Base-by-base conservation (phyloP, 2,329 filamentous ascomycete species). In the Talaromyces sp. region DNA sequence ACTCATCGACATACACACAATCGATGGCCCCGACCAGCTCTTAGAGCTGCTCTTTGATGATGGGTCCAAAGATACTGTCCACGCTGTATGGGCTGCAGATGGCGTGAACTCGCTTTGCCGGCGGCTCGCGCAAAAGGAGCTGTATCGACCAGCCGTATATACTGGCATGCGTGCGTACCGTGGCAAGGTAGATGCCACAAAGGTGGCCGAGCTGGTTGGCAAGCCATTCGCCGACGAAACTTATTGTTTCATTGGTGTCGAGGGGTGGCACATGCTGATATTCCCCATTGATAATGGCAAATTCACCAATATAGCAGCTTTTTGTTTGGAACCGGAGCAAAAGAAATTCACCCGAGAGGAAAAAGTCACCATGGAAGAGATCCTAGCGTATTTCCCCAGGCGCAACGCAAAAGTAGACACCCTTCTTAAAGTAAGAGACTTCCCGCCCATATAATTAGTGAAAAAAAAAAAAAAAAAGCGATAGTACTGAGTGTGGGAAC, bases 51-150 rank as follows among this genome's bases (percentile, higher is more conserved):
- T 55, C 7, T 61, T 61, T 39, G 51, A 36, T 22, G 59, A 61
- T 22, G 59, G 59, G 9, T 54, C 59, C 5, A 58, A 44, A 25
- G 59, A 55, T n/a, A 2, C n/a, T 36, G 59, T 51, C 15, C 54
- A 61, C 27, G 59, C 59, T 2, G 49, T 61, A n/a, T 61, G 55
- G 55, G 59, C 59, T 8, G 59, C 59, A 11, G 59, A 61, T 11
- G 59, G 55, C 1, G 55, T 61, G 19, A 61, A 61, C 33, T 61
- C 59, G 4, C 19, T 58, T 7, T 58, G 55, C 19, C 59, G 59
- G 8, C 57, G 57, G 19, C 17, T 55, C n/a, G 17, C 58, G 11
- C 59, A 61, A 55, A 55, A 49, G 1, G 59, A 61, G 13, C n/a
- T 49, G 13, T 61, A 58, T 33, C 59, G 11, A 33, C 59, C n/a